Base-by-base conservation (phyloP, 768 basidiomycete species). In the Tricholoma bakamatsutake region DNA sequence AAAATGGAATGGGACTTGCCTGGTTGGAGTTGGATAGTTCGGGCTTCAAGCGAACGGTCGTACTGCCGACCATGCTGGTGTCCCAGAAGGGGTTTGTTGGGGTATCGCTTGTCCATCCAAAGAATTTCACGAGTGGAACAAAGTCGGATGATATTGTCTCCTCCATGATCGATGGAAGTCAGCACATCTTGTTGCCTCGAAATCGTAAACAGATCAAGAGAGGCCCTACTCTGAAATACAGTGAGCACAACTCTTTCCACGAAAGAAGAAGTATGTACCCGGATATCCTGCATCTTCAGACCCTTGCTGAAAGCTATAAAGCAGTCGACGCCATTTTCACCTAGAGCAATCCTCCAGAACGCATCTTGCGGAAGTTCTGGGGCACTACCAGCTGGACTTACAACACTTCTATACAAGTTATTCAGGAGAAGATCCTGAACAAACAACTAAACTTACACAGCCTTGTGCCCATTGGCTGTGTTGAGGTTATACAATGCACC, bases 71-170 rank as follows among this genome's bases (percentile, higher is more conserved):
- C 71, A 66, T 93, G 90, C 53, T 76, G 80, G 60, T 79, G 79
- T 3, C 78, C 80, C 8, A 92, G 60, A 3, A 91, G 63, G 5
- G 88, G 86, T 56, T 71, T 80, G 21, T 65, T 65, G n/a, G 77
- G 68, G 61, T 76, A 79, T 31, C 89, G 79, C 28, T 75, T 70
- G 62, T 93, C 90, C 28, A 91, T 65, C 89, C 90, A 92, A 12
- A 85, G 59, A 13, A 91, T 61, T 45, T 85, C 76, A 1, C 71
- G 73, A 1, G 87, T 91, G 1, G 88, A 82, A 30, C 76, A 78
- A 3, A 88, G 59, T 2, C 80, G 77, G 30, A 84, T 62, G 37
- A 84, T 66, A 45, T 78, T 64, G 56, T 81, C 76, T 5, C 67
- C 63, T 5, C 59, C 59, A 15, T 71, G 64, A 56, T 75, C 67